Evolutionary conservation across 768 basidiomycete genomes (phyloP).

Genomic region (Amanita rubescens): DNA sequence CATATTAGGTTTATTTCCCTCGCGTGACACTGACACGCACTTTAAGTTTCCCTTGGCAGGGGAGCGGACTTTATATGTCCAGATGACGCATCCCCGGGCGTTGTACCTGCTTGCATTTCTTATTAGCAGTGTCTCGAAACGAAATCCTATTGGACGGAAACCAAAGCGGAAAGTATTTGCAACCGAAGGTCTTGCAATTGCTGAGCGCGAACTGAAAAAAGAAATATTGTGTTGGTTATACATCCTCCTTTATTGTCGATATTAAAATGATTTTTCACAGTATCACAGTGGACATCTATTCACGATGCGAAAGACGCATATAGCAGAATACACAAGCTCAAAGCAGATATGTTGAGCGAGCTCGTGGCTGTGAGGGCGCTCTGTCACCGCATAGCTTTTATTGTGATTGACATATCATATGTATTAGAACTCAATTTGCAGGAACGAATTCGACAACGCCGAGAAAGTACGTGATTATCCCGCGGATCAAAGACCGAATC

Average conservation of each 20-base stretch:
- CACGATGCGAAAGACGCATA: constrained; percentile 44
- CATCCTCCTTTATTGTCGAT: not conserved
- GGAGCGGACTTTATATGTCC: constrained; percentile 42
- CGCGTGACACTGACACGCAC: constrained; percentile 12
- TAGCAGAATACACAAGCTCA: constrained; percentile 47
- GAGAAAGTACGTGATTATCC: constrained; percentile 35
- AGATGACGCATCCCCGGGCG: constrained; percentile 61
- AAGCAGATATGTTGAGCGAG: constrained; percentile 68
- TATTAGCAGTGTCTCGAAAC: constrained; percentile 56
- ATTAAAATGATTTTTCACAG: constrained; percentile 23
- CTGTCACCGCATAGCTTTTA: not conserved
- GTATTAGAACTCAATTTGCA: constrained; percentile 54
- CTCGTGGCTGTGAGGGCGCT: constrained; percentile 43
- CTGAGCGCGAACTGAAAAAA: constrained; percentile 39
- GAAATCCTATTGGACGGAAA: constrained; percentile 66
- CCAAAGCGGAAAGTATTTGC: constrained; percentile 71
- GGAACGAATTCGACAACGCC: constrained; percentile 61
- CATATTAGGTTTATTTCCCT: not conserved
- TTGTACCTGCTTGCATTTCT: constrained; percentile 61
- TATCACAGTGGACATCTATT: constrained; percentile 47
- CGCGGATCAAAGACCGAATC: not conserved
- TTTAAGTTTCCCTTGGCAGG: constrained; percentile 28
- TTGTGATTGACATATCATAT: not conserved
- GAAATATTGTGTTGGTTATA: constrained; percentile 30
- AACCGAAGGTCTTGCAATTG: constrained; percentile 46